These are phyloP conservation scores for Cyclotella cryptica DNA, from an alignment of 108 stramenopile species.

Conservation along the genomic window DNA sequence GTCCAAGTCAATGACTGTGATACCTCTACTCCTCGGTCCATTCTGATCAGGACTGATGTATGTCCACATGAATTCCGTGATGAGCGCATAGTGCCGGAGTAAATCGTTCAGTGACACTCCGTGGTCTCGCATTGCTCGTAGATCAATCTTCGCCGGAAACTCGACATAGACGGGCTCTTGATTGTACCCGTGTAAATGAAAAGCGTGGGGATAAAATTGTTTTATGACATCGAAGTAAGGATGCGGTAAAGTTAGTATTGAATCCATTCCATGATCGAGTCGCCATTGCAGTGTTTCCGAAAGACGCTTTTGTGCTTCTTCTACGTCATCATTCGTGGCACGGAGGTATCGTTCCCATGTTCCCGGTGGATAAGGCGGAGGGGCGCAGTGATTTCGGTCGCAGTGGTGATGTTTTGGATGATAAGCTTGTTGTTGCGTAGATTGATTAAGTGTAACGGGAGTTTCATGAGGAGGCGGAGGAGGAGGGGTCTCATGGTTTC, in stretches of 20 bases:
- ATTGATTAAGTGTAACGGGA: too few species aligned
- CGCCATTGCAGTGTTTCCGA: slow-evolving; percentile 74
- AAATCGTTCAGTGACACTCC: slow-evolving; percentile 59
- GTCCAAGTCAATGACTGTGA: slow-evolving; percentile 76
- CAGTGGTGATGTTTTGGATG: too few species aligned
- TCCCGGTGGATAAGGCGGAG: slow-evolving; percentile 24
- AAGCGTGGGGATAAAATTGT: slow-evolving; percentile 73
- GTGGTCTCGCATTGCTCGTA: slow-evolving; percentile 58
- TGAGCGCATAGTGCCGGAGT: slow-evolving; percentile 76
- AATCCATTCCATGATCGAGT: slow-evolving; percentile 65
- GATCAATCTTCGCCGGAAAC: slow-evolving; percentile 69
- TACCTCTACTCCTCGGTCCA: slow-evolving; percentile 37
- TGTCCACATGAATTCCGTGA: slow-evolving; percentile 82
- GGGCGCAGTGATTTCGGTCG: background rate
- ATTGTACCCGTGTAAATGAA: slow-evolving; percentile 62
- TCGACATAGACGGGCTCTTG: slow-evolving; percentile 76
- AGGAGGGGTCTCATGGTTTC: too few species aligned
- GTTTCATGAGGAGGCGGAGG: too few species aligned
- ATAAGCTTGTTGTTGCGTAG: too few species aligned
- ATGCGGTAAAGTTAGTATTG: slow-evolving; percentile 59
- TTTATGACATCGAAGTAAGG: slow-evolving; percentile 70
- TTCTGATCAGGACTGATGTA: slow-evolving; percentile 66
- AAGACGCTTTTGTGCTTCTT: slow-evolving; percentile 67
- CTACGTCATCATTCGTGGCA: slow-evolving; percentile 71
- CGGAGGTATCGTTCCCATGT: slow-evolving; percentile 63